Conservation (phyloP, 177 flowering plant genomes). For the Vitis hybrid region DNA sequence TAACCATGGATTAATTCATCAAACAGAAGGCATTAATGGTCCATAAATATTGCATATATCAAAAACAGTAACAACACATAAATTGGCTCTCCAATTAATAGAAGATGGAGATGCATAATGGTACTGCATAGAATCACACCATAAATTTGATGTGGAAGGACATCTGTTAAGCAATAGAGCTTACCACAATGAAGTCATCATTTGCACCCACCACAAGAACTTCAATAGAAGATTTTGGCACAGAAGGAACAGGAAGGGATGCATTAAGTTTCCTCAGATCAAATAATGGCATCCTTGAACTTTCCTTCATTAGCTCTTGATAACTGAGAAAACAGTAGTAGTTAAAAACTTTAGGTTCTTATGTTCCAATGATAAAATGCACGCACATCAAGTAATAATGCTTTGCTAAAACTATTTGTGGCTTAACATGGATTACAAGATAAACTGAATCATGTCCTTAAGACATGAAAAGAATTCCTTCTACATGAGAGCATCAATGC, state of each 20-base stretch:
- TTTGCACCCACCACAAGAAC: conserved; percentile 77
- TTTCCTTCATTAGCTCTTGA: conserved; percentile 81
- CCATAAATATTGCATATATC: too few relatives aligned
- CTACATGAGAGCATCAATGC: too few relatives aligned
- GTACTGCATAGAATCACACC: neutral
- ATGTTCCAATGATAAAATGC: neutral
- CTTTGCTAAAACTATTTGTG: too few relatives aligned
- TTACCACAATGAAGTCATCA: conserved; percentile 91
- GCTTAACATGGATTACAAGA: too few relatives aligned
- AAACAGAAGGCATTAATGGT: neutral
- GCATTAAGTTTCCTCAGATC: conserved; percentile 87
- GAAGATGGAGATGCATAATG: neutral
- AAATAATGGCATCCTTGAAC: conserved; percentile 87
- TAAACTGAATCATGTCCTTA: too few relatives aligned
- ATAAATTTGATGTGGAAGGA: neutral
- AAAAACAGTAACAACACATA: too few relatives aligned
- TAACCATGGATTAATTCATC: neutral
- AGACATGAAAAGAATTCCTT: too few relatives aligned
- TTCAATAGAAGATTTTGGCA: conserved; percentile 44
- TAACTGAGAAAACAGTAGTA: conserved; percentile 45
- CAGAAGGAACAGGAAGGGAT: conserved; percentile 76
- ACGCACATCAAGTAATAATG: too few relatives aligned
- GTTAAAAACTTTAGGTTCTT: neutral
- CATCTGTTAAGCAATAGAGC: neutral
- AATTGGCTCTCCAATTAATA: neutral